A percentile compares a stretch with the other conserved stretches of the same genome.
Conservation (phyloP, 2,329 filamentous ascomycete genomes). For the Diaporthe citriasiana region DNA sequence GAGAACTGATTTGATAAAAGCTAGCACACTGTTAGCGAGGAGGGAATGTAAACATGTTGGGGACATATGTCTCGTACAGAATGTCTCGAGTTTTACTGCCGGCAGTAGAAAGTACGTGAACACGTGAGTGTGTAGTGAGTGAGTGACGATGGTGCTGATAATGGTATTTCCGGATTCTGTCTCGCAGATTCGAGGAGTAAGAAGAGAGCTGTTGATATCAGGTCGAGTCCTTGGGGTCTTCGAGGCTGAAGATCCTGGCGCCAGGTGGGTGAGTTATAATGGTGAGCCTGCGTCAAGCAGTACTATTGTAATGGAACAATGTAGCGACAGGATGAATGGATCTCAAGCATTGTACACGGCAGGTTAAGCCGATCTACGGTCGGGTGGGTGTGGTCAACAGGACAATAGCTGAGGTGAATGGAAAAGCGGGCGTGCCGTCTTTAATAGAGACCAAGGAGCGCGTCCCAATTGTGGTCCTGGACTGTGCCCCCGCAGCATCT, state of each 20-base stretch:
- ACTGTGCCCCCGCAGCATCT: constrained; percentile 14
- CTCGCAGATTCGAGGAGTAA: constrained; percentile 38
- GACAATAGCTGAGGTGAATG: constrained; percentile 12
- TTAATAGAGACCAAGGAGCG: constrained; percentile 38
- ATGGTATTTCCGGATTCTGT: constrained; percentile 35
- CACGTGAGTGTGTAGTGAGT: background rate
- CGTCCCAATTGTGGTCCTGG: constrained; percentile 29
- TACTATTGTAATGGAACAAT: constrained; percentile 40
- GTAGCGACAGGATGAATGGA: constrained; percentile 31
- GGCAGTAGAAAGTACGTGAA: constrained; percentile 33
- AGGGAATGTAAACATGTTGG: background rate
- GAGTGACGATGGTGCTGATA: constrained; percentile 19
- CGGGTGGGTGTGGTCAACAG: constrained; percentile 16
- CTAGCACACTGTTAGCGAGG: constrained; percentile 24
- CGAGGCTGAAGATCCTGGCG: constrained; percentile 12
- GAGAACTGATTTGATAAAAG: constrained; percentile 2
- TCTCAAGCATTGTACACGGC: constrained; percentile 40
- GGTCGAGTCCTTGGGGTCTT: background rate
- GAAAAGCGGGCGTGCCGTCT: constrained; percentile 36
- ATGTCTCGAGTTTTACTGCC: constrained; percentile 33
- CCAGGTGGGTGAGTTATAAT: constrained; percentile 31
- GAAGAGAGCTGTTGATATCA: background rate
- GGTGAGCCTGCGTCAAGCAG: constrained; percentile 41
- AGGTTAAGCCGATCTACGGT: constrained; percentile 39
- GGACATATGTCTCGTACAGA: background rate